These are phyloP conservation scores for Cryomyces minteri DNA, from an alignment of 495 filamentous ascomycete genomes.

Conservation along the genomic window DNA sequence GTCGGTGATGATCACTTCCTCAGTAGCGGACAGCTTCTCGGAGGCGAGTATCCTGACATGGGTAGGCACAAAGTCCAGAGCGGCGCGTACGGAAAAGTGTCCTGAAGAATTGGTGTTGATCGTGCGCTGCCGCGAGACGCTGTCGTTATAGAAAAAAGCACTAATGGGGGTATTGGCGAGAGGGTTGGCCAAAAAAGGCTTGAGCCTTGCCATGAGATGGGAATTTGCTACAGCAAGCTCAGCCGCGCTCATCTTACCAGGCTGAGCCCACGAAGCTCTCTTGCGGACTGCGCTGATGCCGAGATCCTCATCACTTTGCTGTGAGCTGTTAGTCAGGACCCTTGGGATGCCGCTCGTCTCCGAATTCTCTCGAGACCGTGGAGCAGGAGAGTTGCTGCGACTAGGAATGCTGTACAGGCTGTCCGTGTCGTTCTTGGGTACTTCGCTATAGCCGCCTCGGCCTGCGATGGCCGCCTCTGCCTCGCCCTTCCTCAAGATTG, in stretches of 20 bases:
- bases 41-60: conserved; percentile 74
- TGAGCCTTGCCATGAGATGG: conserved; percentile 69
- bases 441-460: conserved; percentile 40
- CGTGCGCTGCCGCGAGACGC: conserved; percentile 57
- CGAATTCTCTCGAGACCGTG: neutral
- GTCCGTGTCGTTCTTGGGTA: conserved; percentile 19
- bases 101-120: conserved; percentile 68
- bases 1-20: conserved; percentile 57
- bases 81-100: conserved; percentile 61
- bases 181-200: conserved; percentile 75
- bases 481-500: conserved; percentile 51
- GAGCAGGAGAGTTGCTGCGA: conserved; percentile 2
- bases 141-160: conserved; percentile 80
- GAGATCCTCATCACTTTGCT: conserved; percentile 14
- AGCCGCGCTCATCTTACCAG: conserved; percentile 40
- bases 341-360: neutral
- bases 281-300: conserved; percentile 21
- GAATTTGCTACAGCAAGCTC: conserved; percentile 67
- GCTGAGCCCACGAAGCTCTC: conserved; percentile 29
- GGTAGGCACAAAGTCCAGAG: conserved; percentile 78
- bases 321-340: conserved; percentile 3
- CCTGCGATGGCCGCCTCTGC: conserved; percentile 51
- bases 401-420: conserved; percentile 2
- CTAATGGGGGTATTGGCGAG: conserved; percentile 57
- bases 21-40: conserved; percentile 63